A percentile compares a stretch with the other conserved stretches of the same genome.
phyloP scores from a whole-genome alignment of 768 basidiomycete genomes.

The Rhodotorula taiwanensis region DNA sequence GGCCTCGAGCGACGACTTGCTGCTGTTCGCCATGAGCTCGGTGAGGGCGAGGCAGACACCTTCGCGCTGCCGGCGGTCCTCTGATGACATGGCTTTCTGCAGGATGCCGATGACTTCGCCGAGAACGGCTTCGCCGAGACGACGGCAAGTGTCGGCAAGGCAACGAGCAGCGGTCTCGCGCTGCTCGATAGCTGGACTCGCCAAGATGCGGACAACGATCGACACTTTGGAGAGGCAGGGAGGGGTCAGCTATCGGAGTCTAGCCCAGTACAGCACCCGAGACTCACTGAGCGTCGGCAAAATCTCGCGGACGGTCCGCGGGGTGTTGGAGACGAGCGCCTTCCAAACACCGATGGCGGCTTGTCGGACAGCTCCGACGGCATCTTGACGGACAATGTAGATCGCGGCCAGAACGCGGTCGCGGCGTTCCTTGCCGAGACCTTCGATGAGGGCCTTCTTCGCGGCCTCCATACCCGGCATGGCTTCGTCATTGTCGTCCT shows the following conservation, averaged over 20 bases:
- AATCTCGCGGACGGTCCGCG: slow-evolving; percentile 83
- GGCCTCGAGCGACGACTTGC: slow-evolving; percentile 73
- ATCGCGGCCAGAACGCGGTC: slow-evolving; percentile 85
- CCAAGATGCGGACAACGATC: slow-evolving; percentile 64
- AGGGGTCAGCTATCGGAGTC: neutral
- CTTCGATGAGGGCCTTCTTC: slow-evolving; percentile 74
- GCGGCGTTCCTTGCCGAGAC: slow-evolving; percentile 77
- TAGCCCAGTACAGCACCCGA: neutral
- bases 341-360: slow-evolving; percentile 97
- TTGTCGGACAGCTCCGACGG: slow-evolving; percentile 78
- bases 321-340: slow-evolving; percentile 89
- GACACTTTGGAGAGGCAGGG: slow-evolving; percentile 45
- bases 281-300: slow-evolving; percentile 67
- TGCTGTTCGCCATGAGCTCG: slow-evolving; percentile 83
- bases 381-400: slow-evolving; percentile 89
- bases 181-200: slow-evolving; percentile 72
- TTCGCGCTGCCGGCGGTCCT: slow-evolving; percentile 50
- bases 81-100: slow-evolving; percentile 55
- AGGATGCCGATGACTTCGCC: slow-evolving; percentile 75
- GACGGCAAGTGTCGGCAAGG: slow-evolving; percentile 79
- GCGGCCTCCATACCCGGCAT: slow-evolving; percentile 62
- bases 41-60: slow-evolving; percentile 82
- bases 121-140: slow-evolving; percentile 86
- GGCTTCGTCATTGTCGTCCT: slow-evolving; percentile 49
- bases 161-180: slow-evolving; percentile 92